Evolutionary conservation across 805 yeast genomes (phyloP).

Genomic region (Lachancea sp.): DNA sequence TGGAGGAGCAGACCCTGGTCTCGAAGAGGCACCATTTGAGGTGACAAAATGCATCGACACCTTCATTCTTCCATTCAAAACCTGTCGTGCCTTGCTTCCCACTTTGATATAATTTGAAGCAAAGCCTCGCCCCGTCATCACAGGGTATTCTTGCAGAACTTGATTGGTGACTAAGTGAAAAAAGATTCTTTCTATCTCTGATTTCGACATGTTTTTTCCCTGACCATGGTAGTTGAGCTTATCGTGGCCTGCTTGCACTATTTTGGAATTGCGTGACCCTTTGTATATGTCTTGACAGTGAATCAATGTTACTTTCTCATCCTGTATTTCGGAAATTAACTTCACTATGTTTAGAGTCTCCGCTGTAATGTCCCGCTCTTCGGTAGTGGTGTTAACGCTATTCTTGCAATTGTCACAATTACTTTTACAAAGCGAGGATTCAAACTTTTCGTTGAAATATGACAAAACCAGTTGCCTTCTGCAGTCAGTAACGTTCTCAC

Average conservation of each 20-base stretch:
- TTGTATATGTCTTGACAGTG: conserved; percentile 79
- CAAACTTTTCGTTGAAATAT: conserved; percentile 81
- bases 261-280: conserved; percentile 61
- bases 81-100: conserved; percentile 49
- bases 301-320: conserved; percentile 61
- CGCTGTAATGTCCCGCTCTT: conserved; percentile 61
- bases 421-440: conserved; percentile 54
- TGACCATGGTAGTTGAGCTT: conserved; percentile 56
- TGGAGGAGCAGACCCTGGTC: conserved; percentile 3
- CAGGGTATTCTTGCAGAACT: conserved; percentile 62
- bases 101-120: conserved; percentile 65
- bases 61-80: conserved; percentile 40
- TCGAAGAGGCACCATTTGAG: conserved; percentile 11
- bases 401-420: conserved; percentile 81
- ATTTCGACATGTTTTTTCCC: conserved; percentile 58
- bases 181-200: conserved; percentile 74
- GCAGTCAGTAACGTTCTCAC: conserved; percentile 88
- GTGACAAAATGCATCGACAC: conserved; percentile 48
- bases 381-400: conserved; percentile 36
- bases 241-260: conserved; percentile 59
- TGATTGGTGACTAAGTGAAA: conserved; percentile 66
- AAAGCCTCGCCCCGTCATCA: conserved; percentile 71
- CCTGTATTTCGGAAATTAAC: conserved; percentile 51
- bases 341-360: conserved; percentile 53
- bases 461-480: conserved; percentile 83